These are phyloP conservation scores for Fragilariopsis cylindrus DNA, from an alignment of 108 stramenopile genomes.

Conservation along the genomic window DNA sequence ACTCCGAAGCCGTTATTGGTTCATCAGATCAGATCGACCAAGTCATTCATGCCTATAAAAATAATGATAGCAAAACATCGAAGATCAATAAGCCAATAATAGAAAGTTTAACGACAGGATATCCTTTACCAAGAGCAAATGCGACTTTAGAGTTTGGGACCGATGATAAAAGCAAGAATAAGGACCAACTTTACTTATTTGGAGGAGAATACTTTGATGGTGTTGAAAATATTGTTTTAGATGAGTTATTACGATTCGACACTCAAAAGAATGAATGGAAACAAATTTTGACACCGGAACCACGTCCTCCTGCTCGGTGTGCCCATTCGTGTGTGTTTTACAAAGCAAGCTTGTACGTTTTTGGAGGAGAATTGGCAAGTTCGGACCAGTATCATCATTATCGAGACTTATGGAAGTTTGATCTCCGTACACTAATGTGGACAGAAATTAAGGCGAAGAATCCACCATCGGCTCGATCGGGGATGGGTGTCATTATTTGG, in stretches of 20 bases:
- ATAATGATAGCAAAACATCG: constrained; percentile 20
- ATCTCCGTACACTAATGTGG: constrained; percentile 82
- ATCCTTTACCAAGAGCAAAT: constrained; percentile 80
- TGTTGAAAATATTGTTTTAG: constrained; percentile 87
- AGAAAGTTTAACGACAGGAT: constrained; percentile 44
- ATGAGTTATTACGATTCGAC: constrained; percentile 86
- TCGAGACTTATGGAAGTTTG: constrained; percentile 91
- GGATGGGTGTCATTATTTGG: constrained; percentile 89
- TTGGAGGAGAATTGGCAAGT: constrained; percentile 94
- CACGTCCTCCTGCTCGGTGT: constrained; percentile 87
- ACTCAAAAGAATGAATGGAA: constrained; percentile 66
- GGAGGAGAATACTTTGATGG: constrained; percentile 98
- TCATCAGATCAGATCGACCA: constrained; percentile 20
- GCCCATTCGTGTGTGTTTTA: constrained; percentile 92
- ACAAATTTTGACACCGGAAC: constrained; percentile 64
- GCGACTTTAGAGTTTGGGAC: constrained; percentile 65
- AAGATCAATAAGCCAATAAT: constrained; percentile 34
- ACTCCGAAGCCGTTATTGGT: constrained; percentile 22
- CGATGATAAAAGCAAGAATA: constrained; percentile 43
- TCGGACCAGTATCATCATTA: constrained; percentile 95
- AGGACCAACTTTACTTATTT: constrained; percentile 83
- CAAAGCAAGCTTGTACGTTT: constrained; percentile 88
- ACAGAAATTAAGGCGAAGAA: constrained; percentile 65
- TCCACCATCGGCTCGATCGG: constrained; percentile 79
- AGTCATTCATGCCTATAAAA: constrained; percentile 36